phyloP scores from a whole-genome alignment of 2,329 filamentous ascomycete species.

The Alternaria burnsii region DNA sequence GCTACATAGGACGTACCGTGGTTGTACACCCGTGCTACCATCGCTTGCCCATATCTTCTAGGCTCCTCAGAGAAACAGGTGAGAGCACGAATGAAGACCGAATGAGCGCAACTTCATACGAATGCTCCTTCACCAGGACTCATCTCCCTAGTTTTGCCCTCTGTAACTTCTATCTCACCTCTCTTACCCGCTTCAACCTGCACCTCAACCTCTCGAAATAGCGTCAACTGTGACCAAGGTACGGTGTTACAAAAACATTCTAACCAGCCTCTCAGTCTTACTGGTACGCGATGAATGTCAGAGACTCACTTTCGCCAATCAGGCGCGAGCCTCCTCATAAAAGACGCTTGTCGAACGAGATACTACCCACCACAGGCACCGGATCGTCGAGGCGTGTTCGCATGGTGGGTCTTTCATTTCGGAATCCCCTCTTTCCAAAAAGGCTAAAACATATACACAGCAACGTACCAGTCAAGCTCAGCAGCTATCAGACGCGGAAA shows the following conservation, averaged over 20 bases:
- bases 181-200: not conserved
- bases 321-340: not conserved
- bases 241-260: not conserved
- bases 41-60: not conserved
- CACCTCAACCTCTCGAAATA: not conserved
- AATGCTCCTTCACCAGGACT: not conserved
- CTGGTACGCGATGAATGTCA: not conserved
- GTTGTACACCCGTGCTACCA: not conserved
- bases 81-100: not conserved
- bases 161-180: not conserved
- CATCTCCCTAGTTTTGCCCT: not conserved
- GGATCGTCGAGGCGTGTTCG: not conserved
- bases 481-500: not conserved
- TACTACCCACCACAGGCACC: not conserved
- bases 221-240: not conserved
- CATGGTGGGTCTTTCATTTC: not conserved
- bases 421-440: not conserved
- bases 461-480: not conserved
- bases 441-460: not conserved
- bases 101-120: not conserved
- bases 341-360: not conserved
- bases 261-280: not conserved
- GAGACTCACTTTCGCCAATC: not conserved
- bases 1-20: not conserved
- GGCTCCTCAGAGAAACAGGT: not conserved